Percentiles rank a stretch among this genome's conserved stretches.
Conservation (phyloP, 2,329 filamentous ascomycete species). For the Graphium sp. region DNA sequence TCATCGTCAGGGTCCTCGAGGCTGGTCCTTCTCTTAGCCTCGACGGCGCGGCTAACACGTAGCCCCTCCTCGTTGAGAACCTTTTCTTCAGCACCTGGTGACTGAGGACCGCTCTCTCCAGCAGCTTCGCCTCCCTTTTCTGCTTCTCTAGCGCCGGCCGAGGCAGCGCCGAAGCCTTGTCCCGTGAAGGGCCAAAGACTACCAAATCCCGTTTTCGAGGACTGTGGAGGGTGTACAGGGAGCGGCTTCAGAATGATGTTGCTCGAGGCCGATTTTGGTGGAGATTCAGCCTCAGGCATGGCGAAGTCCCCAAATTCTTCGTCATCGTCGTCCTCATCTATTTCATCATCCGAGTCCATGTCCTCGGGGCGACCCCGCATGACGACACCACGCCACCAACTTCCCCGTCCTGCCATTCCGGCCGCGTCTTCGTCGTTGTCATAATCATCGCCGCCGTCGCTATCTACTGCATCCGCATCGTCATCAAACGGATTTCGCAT, state of each 20-base stretch:
- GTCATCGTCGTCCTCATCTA: constrained; percentile 38
- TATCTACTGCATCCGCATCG: constrained; percentile 32
- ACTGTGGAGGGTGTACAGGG: constrained; percentile 30
- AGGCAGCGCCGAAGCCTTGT: constrained; percentile 15
- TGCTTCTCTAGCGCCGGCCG: constrained; percentile 12
- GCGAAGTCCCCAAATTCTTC: constrained; percentile 56
- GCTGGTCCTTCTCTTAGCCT: constrained; percentile 36
- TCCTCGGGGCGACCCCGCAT: constrained; percentile 21
- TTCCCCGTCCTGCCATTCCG: constrained; percentile 15
- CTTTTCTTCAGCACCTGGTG: constrained; percentile 11
- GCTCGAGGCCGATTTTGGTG: constrained; percentile 8
- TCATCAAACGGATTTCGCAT: constrained; percentile 38
- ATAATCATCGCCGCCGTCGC: constrained; percentile 35
- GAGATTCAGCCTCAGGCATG: constrained; percentile 36
- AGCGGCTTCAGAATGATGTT: constrained; percentile 38
- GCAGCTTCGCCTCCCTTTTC: constrained; percentile 15
- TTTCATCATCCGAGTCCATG: constrained; percentile 30
- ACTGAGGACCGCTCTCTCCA: constrained; percentile 7
- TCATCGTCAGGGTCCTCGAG: constrained; percentile 43
- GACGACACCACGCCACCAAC: constrained; percentile 31
- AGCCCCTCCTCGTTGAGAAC: constrained; percentile 19
- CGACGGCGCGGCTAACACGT: constrained; percentile 26
- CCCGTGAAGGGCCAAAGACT: constrained; percentile 43
- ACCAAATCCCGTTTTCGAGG: constrained; percentile 21
- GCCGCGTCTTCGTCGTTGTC: constrained; percentile 22